Conservation (phyloP, 23 red algal species). For the Gracilaria caudata region DNA sequence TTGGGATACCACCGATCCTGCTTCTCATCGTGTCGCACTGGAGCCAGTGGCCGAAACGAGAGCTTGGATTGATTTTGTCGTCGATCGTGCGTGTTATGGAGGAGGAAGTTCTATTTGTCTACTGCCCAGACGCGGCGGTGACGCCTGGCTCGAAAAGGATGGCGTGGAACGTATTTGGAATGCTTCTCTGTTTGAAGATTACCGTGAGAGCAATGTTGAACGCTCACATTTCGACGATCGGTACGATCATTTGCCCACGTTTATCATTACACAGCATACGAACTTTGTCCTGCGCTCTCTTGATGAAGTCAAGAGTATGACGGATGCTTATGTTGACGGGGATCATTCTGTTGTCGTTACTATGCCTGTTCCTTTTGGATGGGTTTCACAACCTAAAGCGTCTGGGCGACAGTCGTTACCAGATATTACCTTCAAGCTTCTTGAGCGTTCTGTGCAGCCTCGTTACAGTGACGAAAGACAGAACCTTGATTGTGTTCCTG, state of each 20-base stretch:
- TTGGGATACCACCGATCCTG: conserved; percentile 52
- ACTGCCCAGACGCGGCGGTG: conserved; percentile 38
- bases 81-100: conserved; percentile 54
- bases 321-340: conserved; percentile 45
- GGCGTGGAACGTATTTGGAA: conserved; percentile 43
- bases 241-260: conserved; percentile 25
- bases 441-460: not conserved
- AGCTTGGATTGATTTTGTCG: conserved; percentile 55
- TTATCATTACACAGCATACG: conserved; percentile 32
- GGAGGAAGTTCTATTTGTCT: conserved; percentile 17
- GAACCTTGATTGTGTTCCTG: not conserved
- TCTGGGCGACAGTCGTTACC: not conserved
- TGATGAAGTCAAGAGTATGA: conserved; percentile 31
- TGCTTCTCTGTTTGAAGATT: not conserved
- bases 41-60: conserved; percentile 5
- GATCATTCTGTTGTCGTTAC: conserved; percentile 32
- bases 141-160: conserved; percentile 46
- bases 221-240: not conserved
- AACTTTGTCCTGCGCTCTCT: conserved; percentile 19
- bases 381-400: conserved; percentile 16
- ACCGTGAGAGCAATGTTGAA: not conserved
- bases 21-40: conserved; percentile 4
- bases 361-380: conserved; percentile 35
- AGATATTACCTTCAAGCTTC: conserved; percentile 28
- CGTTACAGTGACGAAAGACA: not conserved